Percentiles rank a stretch among this genome's conserved stretches.
These are phyloP conservation scores for Xylaria sp. DNA, from an alignment of 2,329 filamentous ascomycete genomes.

Conservation along the genomic window DNA sequence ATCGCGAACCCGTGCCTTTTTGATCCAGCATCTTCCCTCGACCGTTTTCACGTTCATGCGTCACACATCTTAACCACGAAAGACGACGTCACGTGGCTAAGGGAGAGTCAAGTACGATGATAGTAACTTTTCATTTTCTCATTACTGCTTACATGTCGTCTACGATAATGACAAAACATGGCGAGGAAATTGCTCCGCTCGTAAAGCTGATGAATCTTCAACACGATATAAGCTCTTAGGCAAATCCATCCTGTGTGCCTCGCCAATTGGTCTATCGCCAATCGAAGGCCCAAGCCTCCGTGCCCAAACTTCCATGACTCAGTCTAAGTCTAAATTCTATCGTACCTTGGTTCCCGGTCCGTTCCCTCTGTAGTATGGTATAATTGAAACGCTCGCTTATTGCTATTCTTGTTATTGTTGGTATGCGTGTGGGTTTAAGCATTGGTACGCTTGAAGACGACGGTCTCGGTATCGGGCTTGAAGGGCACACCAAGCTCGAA, in stretches of 20 bases:
- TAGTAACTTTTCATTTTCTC: not conserved
- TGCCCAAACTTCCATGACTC: slow-evolving; percentile 7
- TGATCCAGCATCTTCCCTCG: slow-evolving; percentile 12
- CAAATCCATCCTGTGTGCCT: not conserved
- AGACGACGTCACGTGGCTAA: not conserved
- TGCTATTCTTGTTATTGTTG: slow-evolving; percentile 28
- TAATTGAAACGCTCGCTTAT: slow-evolving; percentile 31
- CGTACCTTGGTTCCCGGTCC: slow-evolving; percentile 12
- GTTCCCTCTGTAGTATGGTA: slow-evolving; percentile 35
- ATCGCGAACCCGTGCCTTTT: not conserved
- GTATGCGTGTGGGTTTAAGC: slow-evolving; percentile 48
- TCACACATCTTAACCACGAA: not conserved
- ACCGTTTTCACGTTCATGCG: not conserved
- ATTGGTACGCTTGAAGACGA: slow-evolving; percentile 71
- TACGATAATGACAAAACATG: slow-evolving; percentile 10
- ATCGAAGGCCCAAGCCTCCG: not conserved
- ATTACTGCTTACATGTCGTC: slow-evolving; percentile 20
- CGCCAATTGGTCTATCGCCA: slow-evolving; percentile 1
- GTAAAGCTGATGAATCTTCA: slow-evolving; percentile 15
- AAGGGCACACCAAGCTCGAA: slow-evolving; percentile 97
- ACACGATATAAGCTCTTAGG: not conserved
- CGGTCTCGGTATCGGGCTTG: slow-evolving; percentile 68
- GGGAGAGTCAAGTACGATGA: not conserved
- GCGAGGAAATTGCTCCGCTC: slow-evolving; percentile 5
- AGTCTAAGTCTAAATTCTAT: slow-evolving; percentile 39